Conservation (phyloP, 1,284 basidiomycete genomes). For the Xerocomus amazonicus region DNA sequence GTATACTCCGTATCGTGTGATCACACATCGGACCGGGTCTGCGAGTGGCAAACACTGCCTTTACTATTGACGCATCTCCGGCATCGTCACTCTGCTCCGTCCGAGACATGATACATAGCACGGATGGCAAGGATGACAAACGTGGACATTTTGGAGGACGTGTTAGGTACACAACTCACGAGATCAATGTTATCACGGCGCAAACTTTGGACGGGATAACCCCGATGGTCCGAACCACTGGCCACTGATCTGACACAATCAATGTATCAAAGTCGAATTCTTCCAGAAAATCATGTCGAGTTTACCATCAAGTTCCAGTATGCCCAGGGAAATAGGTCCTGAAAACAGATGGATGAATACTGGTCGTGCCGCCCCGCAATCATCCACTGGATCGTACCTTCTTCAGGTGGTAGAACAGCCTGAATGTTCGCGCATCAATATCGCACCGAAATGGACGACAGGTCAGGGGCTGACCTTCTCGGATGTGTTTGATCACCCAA, state of each 20-base stretch:
- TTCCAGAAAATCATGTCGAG: neutral
- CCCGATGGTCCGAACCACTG: conserved; percentile 66
- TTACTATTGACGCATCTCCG: neutral
- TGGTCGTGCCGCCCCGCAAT: neutral
- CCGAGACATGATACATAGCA: conserved; percentile 10
- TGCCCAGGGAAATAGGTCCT: conserved; percentile 84
- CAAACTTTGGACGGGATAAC: conserved; percentile 45
- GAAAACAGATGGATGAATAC: neutral
- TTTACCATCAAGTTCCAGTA: conserved; percentile 85
- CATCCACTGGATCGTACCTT: conserved; percentile 50
- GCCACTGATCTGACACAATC: conserved; percentile 49
- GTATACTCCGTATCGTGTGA: neutral
- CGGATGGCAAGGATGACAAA: conserved; percentile 7
- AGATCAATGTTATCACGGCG: conserved; percentile 5
- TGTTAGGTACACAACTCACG: neutral
- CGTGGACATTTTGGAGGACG: conserved; percentile 5
- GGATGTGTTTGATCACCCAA: conserved; percentile 71
- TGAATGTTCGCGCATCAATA: conserved; percentile 26
- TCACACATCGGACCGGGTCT: conserved; percentile 6
- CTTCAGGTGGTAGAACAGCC: conserved; percentile 88
- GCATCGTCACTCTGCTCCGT: conserved; percentile 13
- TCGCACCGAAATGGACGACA: conserved; percentile 1
- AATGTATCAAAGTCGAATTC: conserved; percentile 3
- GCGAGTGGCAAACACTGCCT: neutral
- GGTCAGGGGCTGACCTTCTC: conserved; percentile 43